These are phyloP conservation scores for Trametes sanguinea DNA, from an alignment of 768 basidiomycete species.

Conservation along the genomic window DNA sequence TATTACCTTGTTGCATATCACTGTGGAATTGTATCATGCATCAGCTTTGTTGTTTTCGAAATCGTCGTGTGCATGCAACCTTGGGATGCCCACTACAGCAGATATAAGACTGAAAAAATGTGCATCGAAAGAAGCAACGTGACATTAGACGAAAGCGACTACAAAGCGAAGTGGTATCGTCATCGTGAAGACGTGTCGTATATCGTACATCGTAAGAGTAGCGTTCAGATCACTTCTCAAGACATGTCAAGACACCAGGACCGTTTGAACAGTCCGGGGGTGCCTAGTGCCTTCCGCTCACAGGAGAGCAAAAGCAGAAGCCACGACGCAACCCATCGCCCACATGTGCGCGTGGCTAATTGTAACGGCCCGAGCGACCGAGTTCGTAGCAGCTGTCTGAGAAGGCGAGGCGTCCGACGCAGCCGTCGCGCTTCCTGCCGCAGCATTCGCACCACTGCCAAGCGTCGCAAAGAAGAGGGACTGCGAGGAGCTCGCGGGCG, in stretches of 20 bases:
- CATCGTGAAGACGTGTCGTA: neutral
- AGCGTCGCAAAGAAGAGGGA: neutral
- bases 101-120: too few species aligned
- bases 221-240: neutral
- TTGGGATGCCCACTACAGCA: neutral
- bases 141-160: neutral
- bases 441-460: neutral
- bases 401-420: neutral
- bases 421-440: neutral
- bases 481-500: neutral
- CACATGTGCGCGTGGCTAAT: neutral
- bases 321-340: neutral
- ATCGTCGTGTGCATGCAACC: neutral
- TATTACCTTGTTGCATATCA: neutral
- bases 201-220: constrained; percentile 6
- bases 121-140: neutral
- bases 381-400: neutral
- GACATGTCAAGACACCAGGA: neutral
- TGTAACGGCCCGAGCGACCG: neutral
- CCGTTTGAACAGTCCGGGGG: neutral
- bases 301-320: neutral
- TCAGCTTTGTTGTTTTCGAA: neutral
- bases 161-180: neutral
- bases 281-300: neutral
- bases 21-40: constrained; percentile 7